These are phyloP conservation scores for Termitomyces sp. DNA, from an alignment of 768 basidiomycete species.

Conservation along the genomic window DNA sequence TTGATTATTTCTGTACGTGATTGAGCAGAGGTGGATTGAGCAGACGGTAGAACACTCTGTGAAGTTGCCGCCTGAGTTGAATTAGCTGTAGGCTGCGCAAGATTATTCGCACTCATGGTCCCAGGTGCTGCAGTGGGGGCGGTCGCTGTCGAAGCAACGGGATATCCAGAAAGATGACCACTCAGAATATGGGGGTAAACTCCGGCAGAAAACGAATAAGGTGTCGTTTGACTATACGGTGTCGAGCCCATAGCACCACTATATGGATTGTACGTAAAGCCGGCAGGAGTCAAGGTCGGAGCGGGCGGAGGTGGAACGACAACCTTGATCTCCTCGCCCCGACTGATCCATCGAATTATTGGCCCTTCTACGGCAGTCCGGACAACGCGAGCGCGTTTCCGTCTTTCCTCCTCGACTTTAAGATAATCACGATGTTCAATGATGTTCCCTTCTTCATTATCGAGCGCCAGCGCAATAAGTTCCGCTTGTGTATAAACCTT, in stretches of 20 bases:
- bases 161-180: constrained; percentile 2
- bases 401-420: constrained; percentile 75
- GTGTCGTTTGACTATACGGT: constrained; percentile 12
- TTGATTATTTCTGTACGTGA: background rate
- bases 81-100: background rate
- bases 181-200: constrained; percentile 5
- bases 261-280: constrained; percentile 6
- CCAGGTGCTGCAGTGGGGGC: background rate
- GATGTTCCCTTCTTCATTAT: constrained; percentile 84
- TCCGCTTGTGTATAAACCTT: constrained; percentile 73
- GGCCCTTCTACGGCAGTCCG: constrained; percentile 62
- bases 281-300: constrained; percentile 12
- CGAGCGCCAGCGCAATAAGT: constrained; percentile 75
- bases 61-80: background rate
- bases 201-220: constrained; percentile 9
- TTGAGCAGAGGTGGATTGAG: background rate
- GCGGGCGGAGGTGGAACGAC: constrained; percentile 29
- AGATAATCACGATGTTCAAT: constrained; percentile 77
- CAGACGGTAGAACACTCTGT: background rate
- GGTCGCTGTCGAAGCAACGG: background rate
- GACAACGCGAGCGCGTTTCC: constrained; percentile 59
- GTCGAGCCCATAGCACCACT: constrained; percentile 11
- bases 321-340: constrained; percentile 51
- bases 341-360: constrained; percentile 67
- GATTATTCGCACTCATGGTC: background rate